Evolutionary conservation across 306 rosid genomes (phyloP).

Genomic region (Canavalia gladiata): DNA sequence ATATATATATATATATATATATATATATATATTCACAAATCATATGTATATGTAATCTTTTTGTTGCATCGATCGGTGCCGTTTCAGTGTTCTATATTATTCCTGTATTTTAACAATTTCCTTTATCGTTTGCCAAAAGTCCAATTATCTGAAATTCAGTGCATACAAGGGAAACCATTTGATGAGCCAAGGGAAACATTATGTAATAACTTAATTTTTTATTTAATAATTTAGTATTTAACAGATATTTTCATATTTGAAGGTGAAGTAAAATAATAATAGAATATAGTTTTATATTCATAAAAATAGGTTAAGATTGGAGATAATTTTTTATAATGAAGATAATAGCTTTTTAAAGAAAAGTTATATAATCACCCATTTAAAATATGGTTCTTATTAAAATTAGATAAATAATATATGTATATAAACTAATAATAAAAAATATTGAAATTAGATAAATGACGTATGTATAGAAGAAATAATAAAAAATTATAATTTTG

Average conservation of each 20-base stretch:
- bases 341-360: neutral
- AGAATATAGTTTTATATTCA: too few relatives aligned
- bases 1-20: neutral
- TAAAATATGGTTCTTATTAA: neutral
- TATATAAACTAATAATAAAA: too few relatives aligned
- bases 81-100: neutral
- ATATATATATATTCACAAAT: neutral
- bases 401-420: neutral
- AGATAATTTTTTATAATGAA: too few relatives aligned
- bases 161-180: neutral
- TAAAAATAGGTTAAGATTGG: too few relatives aligned
- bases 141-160: neutral
- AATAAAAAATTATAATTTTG: too few relatives aligned
- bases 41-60: neutral
- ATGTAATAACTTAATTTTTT: neutral
- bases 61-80: neutral
- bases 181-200: too few relatives aligned
- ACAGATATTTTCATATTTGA: neutral
- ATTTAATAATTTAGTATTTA: neutral
- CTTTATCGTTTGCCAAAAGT: neutral
- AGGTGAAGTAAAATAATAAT: neutral
- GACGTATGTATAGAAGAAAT: too few relatives aligned
- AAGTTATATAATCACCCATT: neutral
- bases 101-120: neutral
- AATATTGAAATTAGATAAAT: too few relatives aligned